Evolutionary conservation across 495 filamentous ascomycete genomes (phyloP).

Genomic region (Chaetomidium leptoderma): DNA sequence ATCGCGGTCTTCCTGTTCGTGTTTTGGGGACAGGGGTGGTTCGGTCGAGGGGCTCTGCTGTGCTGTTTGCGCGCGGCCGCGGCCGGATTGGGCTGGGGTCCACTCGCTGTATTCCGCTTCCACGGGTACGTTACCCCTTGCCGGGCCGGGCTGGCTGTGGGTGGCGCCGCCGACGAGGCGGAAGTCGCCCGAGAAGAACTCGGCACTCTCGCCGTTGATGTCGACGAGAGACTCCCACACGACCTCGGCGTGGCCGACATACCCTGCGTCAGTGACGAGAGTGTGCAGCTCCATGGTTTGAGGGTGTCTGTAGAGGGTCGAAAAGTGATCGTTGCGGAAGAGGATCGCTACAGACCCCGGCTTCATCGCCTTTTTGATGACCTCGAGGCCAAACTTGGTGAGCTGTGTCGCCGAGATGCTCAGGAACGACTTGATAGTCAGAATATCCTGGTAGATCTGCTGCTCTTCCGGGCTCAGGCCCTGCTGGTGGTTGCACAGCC

Average conservation of each 20-base stretch:
- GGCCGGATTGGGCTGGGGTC: slow-evolving; percentile 47
- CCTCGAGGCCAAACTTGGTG: slow-evolving; percentile 71
- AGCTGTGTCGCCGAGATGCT: slow-evolving; percentile 77
- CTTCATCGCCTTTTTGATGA: slow-evolving; percentile 58
- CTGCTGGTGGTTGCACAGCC: slow-evolving; percentile 52
- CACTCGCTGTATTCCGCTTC: slow-evolving; percentile 35
- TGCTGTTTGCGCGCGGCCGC: slow-evolving; percentile 28
- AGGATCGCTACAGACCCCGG: slow-evolving; percentile 80
- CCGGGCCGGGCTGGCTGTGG: slow-evolving; percentile 24
- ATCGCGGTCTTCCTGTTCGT: slow-evolving; percentile 73
- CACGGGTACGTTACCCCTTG: slow-evolving; percentile 5
- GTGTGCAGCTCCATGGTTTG: slow-evolving; percentile 65
- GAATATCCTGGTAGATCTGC: slow-evolving; percentile 69
- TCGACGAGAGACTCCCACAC: slow-evolving; percentile 94
- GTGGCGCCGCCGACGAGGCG: slow-evolving; percentile 63
- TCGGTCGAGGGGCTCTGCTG: slow-evolving; percentile 23
- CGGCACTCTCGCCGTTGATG: slow-evolving; percentile 74
- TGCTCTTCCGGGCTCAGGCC: slow-evolving; percentile 63
- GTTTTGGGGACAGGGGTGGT: slow-evolving; percentile 35
- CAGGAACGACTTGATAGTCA: slow-evolving; percentile 76
- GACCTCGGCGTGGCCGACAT: slow-evolving; percentile 80
- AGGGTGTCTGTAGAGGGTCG: slow-evolving; percentile 81
- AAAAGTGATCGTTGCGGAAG: slow-evolving; percentile 96
- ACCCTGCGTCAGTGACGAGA: slow-evolving; percentile 89
- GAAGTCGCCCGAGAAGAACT: slow-evolving; percentile 90